phyloP scores from a whole-genome alignment of 768 basidiomycete species.

The Chiua virens region DNA sequence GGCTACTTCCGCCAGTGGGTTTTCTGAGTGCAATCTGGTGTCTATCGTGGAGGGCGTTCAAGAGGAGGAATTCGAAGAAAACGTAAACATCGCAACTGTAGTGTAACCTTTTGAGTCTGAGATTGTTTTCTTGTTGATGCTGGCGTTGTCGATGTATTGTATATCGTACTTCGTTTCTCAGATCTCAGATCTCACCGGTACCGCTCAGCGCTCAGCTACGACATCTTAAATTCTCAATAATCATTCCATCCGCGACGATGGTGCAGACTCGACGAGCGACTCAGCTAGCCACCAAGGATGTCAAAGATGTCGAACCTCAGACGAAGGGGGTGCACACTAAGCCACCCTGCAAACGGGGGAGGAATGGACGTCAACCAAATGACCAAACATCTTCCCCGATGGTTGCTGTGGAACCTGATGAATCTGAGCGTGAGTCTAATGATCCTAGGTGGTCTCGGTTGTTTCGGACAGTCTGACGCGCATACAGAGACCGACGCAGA shows the following conservation, averaged over 20 bases:
- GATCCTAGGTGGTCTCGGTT: neutral
- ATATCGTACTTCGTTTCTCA: neutral
- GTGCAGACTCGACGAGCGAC: slow-evolving; percentile 23
- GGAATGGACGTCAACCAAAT: slow-evolving; percentile 1
- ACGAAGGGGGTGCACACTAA: neutral
- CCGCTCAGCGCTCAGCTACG: too few relatives aligned
- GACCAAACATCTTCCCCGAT: neutral
- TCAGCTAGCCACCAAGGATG: neutral
- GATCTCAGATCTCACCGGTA: too few relatives aligned
- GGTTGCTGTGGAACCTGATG: neutral
- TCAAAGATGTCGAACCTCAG: neutral
- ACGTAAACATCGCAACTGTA: neutral
- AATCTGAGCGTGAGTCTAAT: slow-evolving; percentile 11
- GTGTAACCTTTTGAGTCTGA: too few relatives aligned
- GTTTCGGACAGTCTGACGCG: neutral
- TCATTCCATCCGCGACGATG: slow-evolving; percentile 7
- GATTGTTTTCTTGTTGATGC: too few relatives aligned
- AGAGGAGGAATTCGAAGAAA: slow-evolving; percentile 16
- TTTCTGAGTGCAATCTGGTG: slow-evolving; percentile 47
- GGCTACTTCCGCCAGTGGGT: slow-evolving; percentile 58
- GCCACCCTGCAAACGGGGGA: slow-evolving; percentile 18
- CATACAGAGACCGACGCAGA: neutral
- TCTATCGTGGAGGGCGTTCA: slow-evolving; percentile 36
- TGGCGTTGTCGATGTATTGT: neutral
- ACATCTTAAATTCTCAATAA: neutral